These are phyloP conservation scores for Truncatella angustata DNA, from an alignment of 2,329 filamentous ascomycete species.

Conservation along the genomic window DNA sequence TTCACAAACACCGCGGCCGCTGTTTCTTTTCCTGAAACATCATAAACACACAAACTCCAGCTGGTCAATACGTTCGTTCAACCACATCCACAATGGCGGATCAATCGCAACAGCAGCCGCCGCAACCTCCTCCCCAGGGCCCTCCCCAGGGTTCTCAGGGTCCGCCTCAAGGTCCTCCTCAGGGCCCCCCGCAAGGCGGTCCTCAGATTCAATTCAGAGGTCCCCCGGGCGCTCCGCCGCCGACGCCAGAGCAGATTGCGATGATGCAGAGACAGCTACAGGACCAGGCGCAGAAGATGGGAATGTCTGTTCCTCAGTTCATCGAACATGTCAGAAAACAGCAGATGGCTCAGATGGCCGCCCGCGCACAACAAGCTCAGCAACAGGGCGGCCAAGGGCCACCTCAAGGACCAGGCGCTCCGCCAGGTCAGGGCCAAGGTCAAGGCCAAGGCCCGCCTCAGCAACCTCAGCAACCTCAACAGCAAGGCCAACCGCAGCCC, in stretches of 20 bases:
- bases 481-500: slow-evolving; percentile 57
- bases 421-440: slow-evolving; percentile 32
- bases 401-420: slow-evolving; percentile 26
- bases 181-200: background rate
- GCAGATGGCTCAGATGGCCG: slow-evolving; percentile 44
- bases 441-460: slow-evolving; percentile 30
- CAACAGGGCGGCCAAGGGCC: slow-evolving; percentile 25
- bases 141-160: background rate
- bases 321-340: slow-evolving; percentile 66
- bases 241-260: slow-evolving; percentile 80
- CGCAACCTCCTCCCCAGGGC: background rate
- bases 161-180: background rate
- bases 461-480: slow-evolving; percentile 34
- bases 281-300: slow-evolving; percentile 77
- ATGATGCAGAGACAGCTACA: slow-evolving; percentile 81
- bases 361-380: slow-evolving; percentile 36
- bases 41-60: background rate
- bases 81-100: slow-evolving; percentile 4
- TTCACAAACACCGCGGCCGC: no score
- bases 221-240: slow-evolving; percentile 43
- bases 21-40: background rate
- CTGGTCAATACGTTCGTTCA: background rate
- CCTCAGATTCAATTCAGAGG: slow-evolving; percentile 29
- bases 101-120: background rate
- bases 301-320: slow-evolving; percentile 83